Conservation (phyloP, 2,329 filamentous ascomycete genomes). For the Plenodomus biglobosus region DNA sequence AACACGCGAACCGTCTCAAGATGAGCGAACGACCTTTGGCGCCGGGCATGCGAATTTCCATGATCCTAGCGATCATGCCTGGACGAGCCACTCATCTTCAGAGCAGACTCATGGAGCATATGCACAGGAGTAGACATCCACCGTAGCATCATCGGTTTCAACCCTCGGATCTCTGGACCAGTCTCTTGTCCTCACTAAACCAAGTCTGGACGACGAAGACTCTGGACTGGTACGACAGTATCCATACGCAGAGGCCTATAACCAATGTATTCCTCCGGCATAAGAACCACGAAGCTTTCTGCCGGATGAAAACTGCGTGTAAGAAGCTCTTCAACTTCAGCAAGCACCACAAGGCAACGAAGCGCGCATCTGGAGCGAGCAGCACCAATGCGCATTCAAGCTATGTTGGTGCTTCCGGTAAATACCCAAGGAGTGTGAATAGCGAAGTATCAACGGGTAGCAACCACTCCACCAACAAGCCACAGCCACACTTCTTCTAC, state of each 20-base stretch:
- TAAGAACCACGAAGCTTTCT: slow-evolving; percentile 4
- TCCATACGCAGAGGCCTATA: neutral
- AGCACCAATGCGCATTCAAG: neutral
- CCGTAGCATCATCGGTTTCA: neutral
- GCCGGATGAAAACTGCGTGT: neutral
- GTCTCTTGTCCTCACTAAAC: neutral
- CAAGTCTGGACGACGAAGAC: neutral
- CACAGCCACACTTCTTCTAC: too few relatives aligned
- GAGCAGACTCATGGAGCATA: neutral
- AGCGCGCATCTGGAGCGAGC: neutral
- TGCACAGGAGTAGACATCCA: neutral
- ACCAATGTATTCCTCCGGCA: neutral
- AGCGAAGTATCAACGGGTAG: neutral
- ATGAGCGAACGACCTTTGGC: neutral
- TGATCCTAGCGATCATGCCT: too few relatives aligned
- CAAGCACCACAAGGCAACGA: neutral
- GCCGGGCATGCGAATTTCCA: too few relatives aligned
- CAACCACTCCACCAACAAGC: too few relatives aligned
- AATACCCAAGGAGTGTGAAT: neutral
- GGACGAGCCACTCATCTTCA: neutral
- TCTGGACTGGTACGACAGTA: too few relatives aligned
- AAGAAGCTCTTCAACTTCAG: neutral
- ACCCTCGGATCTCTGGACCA: neutral
- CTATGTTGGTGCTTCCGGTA: neutral
- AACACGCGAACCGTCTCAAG: neutral